Evolutionary conservation across 495 filamentous ascomycete species (phyloP).

Genomic region (Penicillium samsonianum): DNA sequence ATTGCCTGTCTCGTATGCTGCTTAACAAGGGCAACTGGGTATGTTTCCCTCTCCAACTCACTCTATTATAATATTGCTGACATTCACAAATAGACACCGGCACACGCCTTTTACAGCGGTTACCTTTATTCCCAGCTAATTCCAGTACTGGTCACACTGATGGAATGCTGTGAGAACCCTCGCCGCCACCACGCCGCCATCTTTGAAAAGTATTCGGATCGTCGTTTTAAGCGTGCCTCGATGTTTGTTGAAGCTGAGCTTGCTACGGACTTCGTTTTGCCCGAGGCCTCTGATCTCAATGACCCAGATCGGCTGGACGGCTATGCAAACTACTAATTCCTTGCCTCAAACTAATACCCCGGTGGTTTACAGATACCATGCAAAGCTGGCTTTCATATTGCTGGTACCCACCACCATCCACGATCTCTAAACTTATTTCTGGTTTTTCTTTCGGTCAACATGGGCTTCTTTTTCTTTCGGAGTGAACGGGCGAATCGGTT

Average conservation of each 20-base stretch:
- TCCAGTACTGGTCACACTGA: slow-evolving; percentile 70
- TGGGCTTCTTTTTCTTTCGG: slow-evolving; percentile 20
- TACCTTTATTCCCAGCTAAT: slow-evolving; percentile 86
- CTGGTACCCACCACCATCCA: not conserved
- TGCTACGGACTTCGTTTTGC: slow-evolving; percentile 51
- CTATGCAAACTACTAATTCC: slow-evolving; percentile 25
- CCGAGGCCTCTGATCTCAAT: slow-evolving; percentile 25
- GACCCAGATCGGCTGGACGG: slow-evolving; percentile 23
- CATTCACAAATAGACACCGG: slow-evolving; percentile 57
- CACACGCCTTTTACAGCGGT: slow-evolving; percentile 87
- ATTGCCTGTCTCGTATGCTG: slow-evolving; percentile 89
- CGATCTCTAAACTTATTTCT: slow-evolving; percentile 15
- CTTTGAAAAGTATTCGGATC: slow-evolving; percentile 87
- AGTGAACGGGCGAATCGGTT: slow-evolving; percentile 21
- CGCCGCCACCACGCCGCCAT: slow-evolving; percentile 80
- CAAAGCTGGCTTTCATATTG: slow-evolving; percentile 2
- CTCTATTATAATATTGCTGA: slow-evolving; percentile 32
- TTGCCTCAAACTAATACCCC: not conserved
- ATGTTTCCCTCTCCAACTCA: slow-evolving; percentile 40
- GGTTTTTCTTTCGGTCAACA: slow-evolving; percentile 14
- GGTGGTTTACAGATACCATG: slow-evolving; percentile 8
- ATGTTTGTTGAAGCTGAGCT: slow-evolving; percentile 75
- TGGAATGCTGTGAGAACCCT: slow-evolving; percentile 84
- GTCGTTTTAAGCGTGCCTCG: slow-evolving; percentile 80
- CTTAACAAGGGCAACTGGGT: slow-evolving; percentile 91